Evolutionary conservation across 2,329 filamentous ascomycete species (phyloP), one percentile per base, ranked within the genome.

Genomic region (Diplocarpon mali): DNA sequence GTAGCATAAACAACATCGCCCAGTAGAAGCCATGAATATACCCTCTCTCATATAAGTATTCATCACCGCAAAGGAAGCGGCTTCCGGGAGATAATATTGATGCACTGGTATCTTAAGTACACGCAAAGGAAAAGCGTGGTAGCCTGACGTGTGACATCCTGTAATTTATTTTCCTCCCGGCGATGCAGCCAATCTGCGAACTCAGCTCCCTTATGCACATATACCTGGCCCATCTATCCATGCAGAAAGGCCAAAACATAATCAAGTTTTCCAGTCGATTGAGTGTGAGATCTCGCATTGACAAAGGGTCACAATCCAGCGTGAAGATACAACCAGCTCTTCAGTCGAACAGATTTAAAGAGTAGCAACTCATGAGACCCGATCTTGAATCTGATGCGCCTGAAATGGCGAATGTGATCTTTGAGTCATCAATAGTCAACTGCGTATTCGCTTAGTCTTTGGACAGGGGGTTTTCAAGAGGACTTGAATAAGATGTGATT

Each of bases 401-500:
- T 15, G n/a, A n/a, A n/a, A n/a, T n/a, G n/a, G n/a, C 29, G 2
- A 3, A 14, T 10, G 30, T 5, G 10, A 8, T 5, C 17, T 20
- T 17, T 1, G 10, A 2, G 3, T 29, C 30, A 10, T 9, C n/a
- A 32, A 32, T 12, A 32, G 20, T 14, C 30, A 32, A 12, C 10
- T 14, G 30, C 5, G 30, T 29, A 11, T 30, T 37, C 9, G 3
- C 14, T 39, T 30, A 47, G 15, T 47, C 40, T 36, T 47, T 47
- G 16, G 40, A 43, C 10, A 47, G 32, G 14, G 45, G 45, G 24
- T 44, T 42, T n/a, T 47, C 45, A n/a, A 32, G 30, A 12, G 30
- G n/a, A 32, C 30, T 9, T 14, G n/a, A 32, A 12, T 43, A 15
- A 37, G 41, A 38, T 11, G 35, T 38, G 13, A 43, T 27, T 16